Evolutionary conservation across 2,329 filamentous ascomycete species (phyloP).

Genomic region (Zasmidium angulare): DNA sequence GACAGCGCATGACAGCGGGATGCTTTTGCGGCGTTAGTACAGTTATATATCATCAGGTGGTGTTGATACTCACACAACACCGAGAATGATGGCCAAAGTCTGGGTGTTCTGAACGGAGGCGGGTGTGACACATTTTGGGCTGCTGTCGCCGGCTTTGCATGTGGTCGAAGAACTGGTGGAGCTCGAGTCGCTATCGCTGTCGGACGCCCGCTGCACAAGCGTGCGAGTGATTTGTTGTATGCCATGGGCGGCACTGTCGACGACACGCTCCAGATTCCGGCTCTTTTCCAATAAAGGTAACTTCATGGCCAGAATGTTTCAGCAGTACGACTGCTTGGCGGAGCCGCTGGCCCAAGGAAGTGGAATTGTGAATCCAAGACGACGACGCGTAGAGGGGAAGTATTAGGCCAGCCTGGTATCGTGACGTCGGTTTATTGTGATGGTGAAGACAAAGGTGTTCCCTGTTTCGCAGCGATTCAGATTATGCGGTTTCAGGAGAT

Average conservation of each 20-base stretch:
- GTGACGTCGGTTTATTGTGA: constrained; percentile 5
- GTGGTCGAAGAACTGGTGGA: constrained; percentile 22
- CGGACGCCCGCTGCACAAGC: constrained; percentile 20
- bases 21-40: constrained; percentile 59
- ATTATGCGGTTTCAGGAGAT: constrained; percentile 15
- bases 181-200: constrained; percentile 5
- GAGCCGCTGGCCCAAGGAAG: not conserved
- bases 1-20: constrained; percentile 69
- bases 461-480: constrained; percentile 5
- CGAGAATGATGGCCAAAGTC: constrained; percentile 35
- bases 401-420: not conserved
- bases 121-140: constrained; percentile 31
- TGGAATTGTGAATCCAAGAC: not conserved
- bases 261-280: constrained; percentile 18
- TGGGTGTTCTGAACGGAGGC: constrained; percentile 24
- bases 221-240: constrained; percentile 25
- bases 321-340: not conserved
- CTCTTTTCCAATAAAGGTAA: constrained; percentile 4
- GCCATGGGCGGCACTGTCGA: constrained; percentile 21
- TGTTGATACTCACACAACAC: constrained; percentile 33
- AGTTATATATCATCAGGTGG: constrained; percentile 4
- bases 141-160: constrained; percentile 27
- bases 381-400: not conserved
- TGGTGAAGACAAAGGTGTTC: constrained; percentile 3
- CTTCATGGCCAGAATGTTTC: constrained; percentile 5